Base-by-base conservation (phyloP, 768 basidiomycete genomes). In the Psilocybe cyanescens region DNA sequence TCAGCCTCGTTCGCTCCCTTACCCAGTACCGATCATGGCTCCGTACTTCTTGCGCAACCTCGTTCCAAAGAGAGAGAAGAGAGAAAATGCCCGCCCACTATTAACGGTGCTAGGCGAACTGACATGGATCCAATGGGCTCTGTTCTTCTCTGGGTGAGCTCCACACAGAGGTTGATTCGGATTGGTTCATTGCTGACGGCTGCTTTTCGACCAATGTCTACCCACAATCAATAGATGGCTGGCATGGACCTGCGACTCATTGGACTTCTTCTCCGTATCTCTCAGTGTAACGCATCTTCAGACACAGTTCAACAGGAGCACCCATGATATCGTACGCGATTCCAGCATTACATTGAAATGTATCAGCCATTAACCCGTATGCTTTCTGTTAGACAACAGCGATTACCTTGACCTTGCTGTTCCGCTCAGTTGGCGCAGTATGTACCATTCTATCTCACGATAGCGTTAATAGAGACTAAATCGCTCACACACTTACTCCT, bases 321-420 rank as follows among this genome's bases (percentile, higher is more conserved):
- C 78, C 3, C 63, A 76, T 37, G 67, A 75, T 33, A 85, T 91
- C 30, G 55, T 65, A 33, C 45, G 63, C 47, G 3, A 8, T 31
- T 14, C 19, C 47, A 58, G 28, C 12, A 31, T 55, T 14, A 50
- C 19, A 16, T 9, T 41, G 24, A 24, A 24, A 24, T 31, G 19
- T 19, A 0, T 29, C 49, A 29, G 12, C 29, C 12, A 30, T 47
- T 49, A 29, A 30, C 16, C 41, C 35, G 45, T 28, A 47, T 48
- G 28, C 24, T 33, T 33, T 19, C 17, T 30, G 12, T 46, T 63
- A 83, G 82, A 92, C 92, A 51, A 87, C 88, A 17, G 84, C 93
- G 4, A 95, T 99, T 70, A 97, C 96, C 5, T 81, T 97, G 52
- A 97, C 96, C 0, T 81, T 99, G 1, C 85, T 99, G n/a, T 91